Conservation (phyloP, 1,284 basidiomycete genomes). For the Melampsora abietis-canadensis region DNA sequence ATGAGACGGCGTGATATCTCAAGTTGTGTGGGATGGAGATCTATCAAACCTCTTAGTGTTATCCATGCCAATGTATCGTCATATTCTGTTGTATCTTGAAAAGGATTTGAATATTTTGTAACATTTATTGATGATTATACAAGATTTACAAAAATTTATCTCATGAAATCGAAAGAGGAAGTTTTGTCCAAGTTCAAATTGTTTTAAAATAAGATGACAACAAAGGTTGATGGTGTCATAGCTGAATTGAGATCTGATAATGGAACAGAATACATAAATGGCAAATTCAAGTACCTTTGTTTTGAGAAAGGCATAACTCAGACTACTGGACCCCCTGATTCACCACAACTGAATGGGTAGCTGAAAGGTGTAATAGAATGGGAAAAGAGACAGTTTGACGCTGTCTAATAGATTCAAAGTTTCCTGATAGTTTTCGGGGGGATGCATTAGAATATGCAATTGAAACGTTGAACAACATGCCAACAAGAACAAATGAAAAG, state of each 20-base stretch:
- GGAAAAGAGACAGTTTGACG: not conserved
- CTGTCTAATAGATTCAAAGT: not conserved
- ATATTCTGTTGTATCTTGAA: slow-evolving; percentile 6
- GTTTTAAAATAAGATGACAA: too few species aligned
- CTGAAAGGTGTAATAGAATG: not conserved
- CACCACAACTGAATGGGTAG: slow-evolving; percentile 41
- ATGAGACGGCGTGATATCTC: too few species aligned
- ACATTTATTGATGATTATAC: slow-evolving; percentile 49
- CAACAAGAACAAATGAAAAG: not conserved
- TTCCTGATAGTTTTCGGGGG: not conserved
- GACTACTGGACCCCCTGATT: slow-evolving; percentile 22
- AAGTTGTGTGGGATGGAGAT: too few species aligned
- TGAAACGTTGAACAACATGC: not conserved
- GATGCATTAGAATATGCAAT: not conserved
- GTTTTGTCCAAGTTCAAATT: too few species aligned
- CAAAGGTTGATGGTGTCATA: too few species aligned
- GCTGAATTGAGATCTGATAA: too few species aligned
- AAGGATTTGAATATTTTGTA: slow-evolving; percentile 50
- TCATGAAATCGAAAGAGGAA: too few species aligned
- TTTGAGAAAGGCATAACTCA: too few species aligned
- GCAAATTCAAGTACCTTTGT: too few species aligned
- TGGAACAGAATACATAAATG: too few species aligned
- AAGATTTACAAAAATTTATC: slow-evolving; percentile 4
- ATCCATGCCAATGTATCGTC: not conserved
- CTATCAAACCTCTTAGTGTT: too few species aligned